Conservation (phyloP, 140 eudicot genomes). For the Stevia rebaudiana region DNA sequence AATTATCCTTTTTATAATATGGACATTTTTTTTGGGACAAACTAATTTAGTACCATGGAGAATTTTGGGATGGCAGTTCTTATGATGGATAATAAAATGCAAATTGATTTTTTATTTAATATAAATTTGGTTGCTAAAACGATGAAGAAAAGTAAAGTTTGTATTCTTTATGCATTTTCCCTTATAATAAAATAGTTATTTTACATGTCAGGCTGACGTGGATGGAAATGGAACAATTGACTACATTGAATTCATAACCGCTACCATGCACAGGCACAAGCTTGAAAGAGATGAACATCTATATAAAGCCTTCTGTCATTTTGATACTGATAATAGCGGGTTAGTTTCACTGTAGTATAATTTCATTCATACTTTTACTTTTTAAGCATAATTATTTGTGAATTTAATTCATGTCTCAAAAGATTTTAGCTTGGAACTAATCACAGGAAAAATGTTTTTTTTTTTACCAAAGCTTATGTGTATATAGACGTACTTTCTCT, state of each 20-base stretch:
- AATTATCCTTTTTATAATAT: neutral
- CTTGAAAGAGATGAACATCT: constrained; percentile 57
- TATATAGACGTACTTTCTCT: no score
- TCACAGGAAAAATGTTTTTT: neutral
- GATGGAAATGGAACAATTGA: constrained; percentile 70
- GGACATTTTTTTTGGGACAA: neutral
- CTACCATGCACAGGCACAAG: constrained; percentile 63
- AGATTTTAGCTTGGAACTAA: neutral
- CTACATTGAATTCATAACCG: constrained; percentile 59
- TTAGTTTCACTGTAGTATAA: constrained; percentile 1
- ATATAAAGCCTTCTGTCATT: constrained; percentile 45
- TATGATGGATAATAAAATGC: neutral
- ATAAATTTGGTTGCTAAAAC: neutral
- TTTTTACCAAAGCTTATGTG: neutral
- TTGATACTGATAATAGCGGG: constrained; percentile 64
- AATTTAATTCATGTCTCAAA: neutral
- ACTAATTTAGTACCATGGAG: neutral
- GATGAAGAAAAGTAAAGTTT: neutral
- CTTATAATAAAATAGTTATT: neutral
- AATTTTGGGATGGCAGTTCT: neutral
- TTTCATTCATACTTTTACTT: neutral
- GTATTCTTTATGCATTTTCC: neutral
- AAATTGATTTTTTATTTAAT: neutral
- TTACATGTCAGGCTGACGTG: constrained; percentile 45
- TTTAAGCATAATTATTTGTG: neutral